Conservation (phyloP, 2,329 filamentous ascomycete species). For the Aspergillus eucalypticola region DNA sequence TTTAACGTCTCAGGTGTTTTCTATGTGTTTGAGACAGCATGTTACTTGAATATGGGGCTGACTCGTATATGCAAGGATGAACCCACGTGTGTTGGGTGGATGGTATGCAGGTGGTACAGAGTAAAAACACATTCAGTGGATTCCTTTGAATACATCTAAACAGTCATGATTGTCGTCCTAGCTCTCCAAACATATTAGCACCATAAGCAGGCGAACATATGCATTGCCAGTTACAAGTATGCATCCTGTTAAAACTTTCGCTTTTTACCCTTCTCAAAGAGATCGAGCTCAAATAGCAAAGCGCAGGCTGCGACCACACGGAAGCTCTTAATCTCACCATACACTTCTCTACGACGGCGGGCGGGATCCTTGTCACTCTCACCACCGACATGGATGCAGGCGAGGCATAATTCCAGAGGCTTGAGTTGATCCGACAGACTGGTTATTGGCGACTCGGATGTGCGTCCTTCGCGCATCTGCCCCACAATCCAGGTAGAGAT, state of each 20-base stretch:
- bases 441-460: not conserved
- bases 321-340: slow-evolving; percentile 19
- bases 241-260: not conserved
- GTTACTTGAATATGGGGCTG: not conserved
- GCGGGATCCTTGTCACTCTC: not conserved
- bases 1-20: not conserved
- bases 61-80: not conserved
- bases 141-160: too few relatives aligned
- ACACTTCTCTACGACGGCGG: not conserved
- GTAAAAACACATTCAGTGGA: not conserved
- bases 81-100: not conserved
- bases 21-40: not conserved
- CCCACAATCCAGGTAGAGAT: slow-evolving; percentile 19
- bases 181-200: too few relatives aligned
- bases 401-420: slow-evolving; percentile 18
- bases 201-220: too few relatives aligned
- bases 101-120: not conserved
- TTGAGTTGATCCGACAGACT: slow-evolving; percentile 10
- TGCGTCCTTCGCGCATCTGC: slow-evolving; percentile 11
- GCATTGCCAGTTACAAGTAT: too few relatives aligned
- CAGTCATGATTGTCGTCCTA: too few relatives aligned
- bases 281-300: slow-evolving; percentile 20
- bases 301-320: slow-evolving; percentile 20
- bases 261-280: slow-evolving; percentile 7
- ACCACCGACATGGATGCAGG: slow-evolving; percentile 17